phyloP scores from a whole-genome alignment of 192 early-diverging fungal species.

The Entophlyctis luteolus region DNA sequence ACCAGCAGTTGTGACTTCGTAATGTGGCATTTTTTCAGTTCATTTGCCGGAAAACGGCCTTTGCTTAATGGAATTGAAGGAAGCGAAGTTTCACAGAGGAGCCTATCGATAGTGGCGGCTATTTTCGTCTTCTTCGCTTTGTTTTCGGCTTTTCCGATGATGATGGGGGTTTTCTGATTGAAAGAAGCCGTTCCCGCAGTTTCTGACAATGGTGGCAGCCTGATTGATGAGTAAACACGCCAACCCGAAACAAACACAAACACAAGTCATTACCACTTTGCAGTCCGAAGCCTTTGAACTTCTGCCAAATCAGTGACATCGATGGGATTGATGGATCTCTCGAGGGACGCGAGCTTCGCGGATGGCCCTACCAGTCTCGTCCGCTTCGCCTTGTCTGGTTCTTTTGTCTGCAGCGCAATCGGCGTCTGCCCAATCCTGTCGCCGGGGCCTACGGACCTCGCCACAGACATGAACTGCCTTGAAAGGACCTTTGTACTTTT shows the following conservation, averaged over 20 bases:
- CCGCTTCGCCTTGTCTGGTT: not conserved
- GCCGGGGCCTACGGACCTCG: no score
- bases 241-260: not conserved
- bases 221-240: not conserved
- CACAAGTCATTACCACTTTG: constrained; percentile 12
- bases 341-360: not conserved
- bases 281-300: constrained; percentile 4
- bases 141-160: not conserved
- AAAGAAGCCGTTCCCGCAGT: not conserved
- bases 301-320: not conserved
- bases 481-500: no score
- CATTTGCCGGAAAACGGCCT: constrained; percentile 16
- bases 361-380: constrained; percentile 1
- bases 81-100: not conserved
- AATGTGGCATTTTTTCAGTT: constrained; percentile 7
- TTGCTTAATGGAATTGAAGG: constrained; percentile 20
- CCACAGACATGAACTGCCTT: no score
- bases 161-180: not conserved
- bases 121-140: not conserved
- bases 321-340: constrained; percentile 10
- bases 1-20: constrained; percentile 10
- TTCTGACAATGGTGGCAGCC: constrained; percentile 25
- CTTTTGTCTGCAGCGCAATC: not conserved
- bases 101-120: not conserved
- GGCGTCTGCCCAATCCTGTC: no score